Evolutionary conservation across 2,329 filamentous ascomycete genomes (phyloP), one percentile per base, ranked within the genome.

Genomic region (Hymenoscyphus infarciens): DNA sequence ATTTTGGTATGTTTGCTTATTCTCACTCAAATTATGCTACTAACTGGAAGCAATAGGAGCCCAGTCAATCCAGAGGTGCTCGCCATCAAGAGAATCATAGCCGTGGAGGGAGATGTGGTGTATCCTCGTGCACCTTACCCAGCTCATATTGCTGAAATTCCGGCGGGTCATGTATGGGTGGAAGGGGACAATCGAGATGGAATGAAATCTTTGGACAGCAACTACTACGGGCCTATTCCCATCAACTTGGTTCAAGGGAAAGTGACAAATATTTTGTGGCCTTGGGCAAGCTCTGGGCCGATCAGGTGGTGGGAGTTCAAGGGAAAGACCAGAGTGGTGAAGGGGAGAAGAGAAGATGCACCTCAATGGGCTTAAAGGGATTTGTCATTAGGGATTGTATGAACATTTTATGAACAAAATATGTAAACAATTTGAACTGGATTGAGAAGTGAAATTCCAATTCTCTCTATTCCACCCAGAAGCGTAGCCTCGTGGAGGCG

Each of bases 101-200:
- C 85, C 0, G 72, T 97, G 3, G 87, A 89, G 59, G 92, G 93
- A 10, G 94, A 98, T 73, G 79, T 85, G 1, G 85, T 98, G 33
- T 81, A 79, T 61, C 89, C 90, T 49, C 81, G 84, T 62, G 75
- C 79, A 60, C 87, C 86, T 19, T 89, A 86, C 72, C 81, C 84
- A 8, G 74, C 81, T 16, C 69, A 78, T 1, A 80, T 76, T 8
- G 79, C 90, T 55, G 82, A 83, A 66, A 84, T 99, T 25, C 94
- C 93, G 5, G 82, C 82, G 66, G 92, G 92, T 19, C 93, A 98
- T 78, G 82, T 98, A 31, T 99, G 95, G 95, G 86, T 99, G 0
- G 94, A 98, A 74, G 95, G 95, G 1, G 95, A 99, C 13, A 75
- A 76, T 53, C 71, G 68, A 62, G 83, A 84, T 70, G 83, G 85